phyloP scores from a whole-genome alignment of 1,284 basidiomycete genomes.

The Heterobasidion occidentale region DNA sequence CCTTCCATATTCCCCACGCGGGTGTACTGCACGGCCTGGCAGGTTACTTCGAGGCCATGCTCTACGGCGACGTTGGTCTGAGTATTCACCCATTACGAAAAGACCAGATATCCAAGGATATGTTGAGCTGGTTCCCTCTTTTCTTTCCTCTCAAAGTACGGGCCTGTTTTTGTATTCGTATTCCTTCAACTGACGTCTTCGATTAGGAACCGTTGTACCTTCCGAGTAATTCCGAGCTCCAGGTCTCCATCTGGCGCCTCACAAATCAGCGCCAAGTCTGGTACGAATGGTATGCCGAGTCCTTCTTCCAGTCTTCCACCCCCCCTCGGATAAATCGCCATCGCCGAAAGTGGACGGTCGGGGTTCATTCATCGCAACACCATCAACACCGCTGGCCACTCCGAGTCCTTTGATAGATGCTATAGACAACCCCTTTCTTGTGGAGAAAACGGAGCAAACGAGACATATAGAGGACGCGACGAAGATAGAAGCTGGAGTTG shows the following conservation, averaged over 20 bases:
- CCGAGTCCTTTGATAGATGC: conserved; percentile 58
- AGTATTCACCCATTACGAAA: conserved; percentile 92
- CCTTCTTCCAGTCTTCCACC: conserved; percentile 62
- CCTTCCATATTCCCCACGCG: conserved; percentile 92
- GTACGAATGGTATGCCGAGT: conserved; percentile 98
- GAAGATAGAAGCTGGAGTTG: conserved; percentile 27
- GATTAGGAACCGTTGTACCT: conserved; percentile 85
- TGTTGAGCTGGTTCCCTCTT: conserved; percentile 99
- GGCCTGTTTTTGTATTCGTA: too few relatives aligned
- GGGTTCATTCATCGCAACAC: conserved; percentile 22
- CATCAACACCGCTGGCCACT: conserved; percentile 37
- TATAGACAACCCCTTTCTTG: conserved; percentile 31
- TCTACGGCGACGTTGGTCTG: conserved; percentile 84
- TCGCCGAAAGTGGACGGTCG: conserved; percentile 13
- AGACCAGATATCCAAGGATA: conserved; percentile 80
- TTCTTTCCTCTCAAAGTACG: conserved; percentile 89
- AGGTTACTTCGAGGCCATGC: conserved; percentile 94
- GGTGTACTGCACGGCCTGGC: conserved; percentile 95
- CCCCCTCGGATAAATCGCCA: conserved; percentile 3
- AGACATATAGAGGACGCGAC: conserved; percentile 16
- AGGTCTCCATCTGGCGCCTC: conserved; percentile 92
- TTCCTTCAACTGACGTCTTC: not conserved
- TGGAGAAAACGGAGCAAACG: conserved; percentile 11
- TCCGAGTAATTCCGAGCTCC: conserved; percentile 86
- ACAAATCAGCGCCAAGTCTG: conserved; percentile 87